Evolutionary conservation across 2,329 filamentous ascomycete species (phyloP).

Genomic region (Apiospora pterosperma): DNA sequence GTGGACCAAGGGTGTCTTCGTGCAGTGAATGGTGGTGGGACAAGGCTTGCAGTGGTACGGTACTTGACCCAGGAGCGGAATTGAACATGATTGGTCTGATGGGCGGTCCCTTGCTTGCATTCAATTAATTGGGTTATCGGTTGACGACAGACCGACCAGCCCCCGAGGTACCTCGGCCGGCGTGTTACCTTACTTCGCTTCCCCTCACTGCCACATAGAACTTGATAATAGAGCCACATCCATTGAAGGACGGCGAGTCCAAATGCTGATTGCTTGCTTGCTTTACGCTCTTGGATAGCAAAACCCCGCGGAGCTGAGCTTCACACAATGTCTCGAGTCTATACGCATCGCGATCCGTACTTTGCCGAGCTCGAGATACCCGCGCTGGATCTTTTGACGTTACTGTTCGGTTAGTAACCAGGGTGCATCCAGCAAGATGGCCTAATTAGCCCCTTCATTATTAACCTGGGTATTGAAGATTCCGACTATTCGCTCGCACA

Average conservation of each 20-base stretch:
- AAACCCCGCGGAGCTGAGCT: not conserved
- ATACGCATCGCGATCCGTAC: slow-evolving; percentile 3
- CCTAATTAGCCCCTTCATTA: too few species aligned
- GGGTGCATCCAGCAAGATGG: slow-evolving; percentile 10
- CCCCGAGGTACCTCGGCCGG: not conserved
- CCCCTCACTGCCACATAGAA: not conserved
- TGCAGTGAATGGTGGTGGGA: not conserved
- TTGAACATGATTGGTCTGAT: not conserved
- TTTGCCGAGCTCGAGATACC: slow-evolving; percentile 5
- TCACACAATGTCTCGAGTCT: slow-evolving; percentile 14
- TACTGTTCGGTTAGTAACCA: slow-evolving; percentile 6
- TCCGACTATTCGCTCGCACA: slow-evolving; percentile 13
- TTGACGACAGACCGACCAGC: not conserved
- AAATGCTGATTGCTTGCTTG: too few species aligned
- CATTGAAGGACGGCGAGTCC: not conserved
- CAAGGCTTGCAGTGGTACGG: too few species aligned
- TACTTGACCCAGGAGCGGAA: not conserved
- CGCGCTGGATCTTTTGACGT: slow-evolving; percentile 7
- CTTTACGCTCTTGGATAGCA: too few species aligned
- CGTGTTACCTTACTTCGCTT: not conserved
- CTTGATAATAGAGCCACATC: not conserved
- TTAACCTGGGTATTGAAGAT: slow-evolving; percentile 11
- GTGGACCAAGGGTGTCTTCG: not conserved
- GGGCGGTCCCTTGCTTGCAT: too few species aligned
- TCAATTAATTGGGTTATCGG: not conserved